Conservation (phyloP, 192 early-diverging fungal genomes). For the Coemansia sp. region DNA sequence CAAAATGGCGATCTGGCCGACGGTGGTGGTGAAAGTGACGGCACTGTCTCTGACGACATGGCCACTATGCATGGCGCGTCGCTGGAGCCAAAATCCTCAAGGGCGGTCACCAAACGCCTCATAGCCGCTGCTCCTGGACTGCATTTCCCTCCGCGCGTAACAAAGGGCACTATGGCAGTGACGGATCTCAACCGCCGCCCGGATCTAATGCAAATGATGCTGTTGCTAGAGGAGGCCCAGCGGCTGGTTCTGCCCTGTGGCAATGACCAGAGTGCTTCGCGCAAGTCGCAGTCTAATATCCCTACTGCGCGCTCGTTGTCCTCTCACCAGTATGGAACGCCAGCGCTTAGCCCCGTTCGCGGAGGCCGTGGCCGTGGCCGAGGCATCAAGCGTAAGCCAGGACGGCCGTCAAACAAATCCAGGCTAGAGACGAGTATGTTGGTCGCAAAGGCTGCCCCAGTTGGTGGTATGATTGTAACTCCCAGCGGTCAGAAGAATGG, state of each 20-base stretch:
- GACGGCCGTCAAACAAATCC: constrained; percentile 16
- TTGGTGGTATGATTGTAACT: background rate
- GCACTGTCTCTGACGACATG: constrained; percentile 1
- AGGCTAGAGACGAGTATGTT: constrained; percentile 1
- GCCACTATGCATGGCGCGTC: background rate
- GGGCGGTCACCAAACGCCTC: background rate
- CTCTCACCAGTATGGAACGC: background rate
- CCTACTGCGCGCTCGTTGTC: background rate
- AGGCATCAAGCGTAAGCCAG: constrained; percentile 6
- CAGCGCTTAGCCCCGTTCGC: background rate
- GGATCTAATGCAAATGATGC: constrained; percentile 47
- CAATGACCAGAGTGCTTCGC: background rate
- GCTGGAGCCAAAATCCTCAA: background rate
- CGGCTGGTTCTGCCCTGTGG: constrained; percentile 30
- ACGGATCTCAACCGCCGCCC: constrained; percentile 37
- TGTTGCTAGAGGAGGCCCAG: constrained; percentile 53
- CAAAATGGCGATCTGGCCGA: background rate
- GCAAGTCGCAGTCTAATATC: background rate
- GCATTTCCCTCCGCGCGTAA: background rate
- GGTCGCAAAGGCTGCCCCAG: background rate
- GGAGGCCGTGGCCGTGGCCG: constrained; percentile 22
- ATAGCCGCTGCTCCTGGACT: background rate
- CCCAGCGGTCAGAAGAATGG: background rate
- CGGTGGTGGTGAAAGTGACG: constrained; percentile 10
- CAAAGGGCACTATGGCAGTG: constrained; percentile 26